Percentiles rank a stretch among this genome's conserved stretches.
phyloP scores from a whole-genome alignment of 2,329 filamentous ascomycete genomes.

The Daldinia sp. region DNA sequence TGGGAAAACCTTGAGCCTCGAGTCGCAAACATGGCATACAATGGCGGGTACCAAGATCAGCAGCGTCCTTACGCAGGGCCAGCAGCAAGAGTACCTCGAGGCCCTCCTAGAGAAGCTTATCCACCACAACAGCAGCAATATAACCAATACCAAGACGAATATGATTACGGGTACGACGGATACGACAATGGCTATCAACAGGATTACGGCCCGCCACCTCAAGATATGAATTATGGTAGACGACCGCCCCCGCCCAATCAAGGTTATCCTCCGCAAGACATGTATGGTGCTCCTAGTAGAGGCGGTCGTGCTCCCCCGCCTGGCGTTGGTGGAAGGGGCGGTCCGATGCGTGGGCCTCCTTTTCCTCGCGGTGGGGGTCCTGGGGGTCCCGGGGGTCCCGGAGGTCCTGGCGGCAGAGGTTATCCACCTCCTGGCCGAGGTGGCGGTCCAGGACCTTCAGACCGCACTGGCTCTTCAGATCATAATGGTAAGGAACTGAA shows the following conservation, averaged over 20 bases:
- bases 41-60: slow-evolving; percentile 59
- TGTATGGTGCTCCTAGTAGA: slow-evolving; percentile 57
- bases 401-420: slow-evolving; percentile 46
- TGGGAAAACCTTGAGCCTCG: slow-evolving; percentile 10
- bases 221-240: slow-evolving; percentile 61
- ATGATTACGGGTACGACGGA: slow-evolving; percentile 61
- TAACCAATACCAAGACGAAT: slow-evolving; percentile 60
- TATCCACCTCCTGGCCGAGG: slow-evolving; percentile 51
- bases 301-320: slow-evolving; percentile 57
- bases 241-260: slow-evolving; percentile 54
- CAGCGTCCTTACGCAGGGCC: slow-evolving; percentile 64
- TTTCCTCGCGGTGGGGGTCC: slow-evolving; percentile 46
- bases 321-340: slow-evolving; percentile 58
- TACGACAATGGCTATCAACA: slow-evolving; percentile 58
- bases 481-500: slow-evolving; percentile 44
- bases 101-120: slow-evolving; percentile 46
- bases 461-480: slow-evolving; percentile 56
- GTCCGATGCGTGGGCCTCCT: slow-evolving; percentile 56
- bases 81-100: slow-evolving; percentile 55
- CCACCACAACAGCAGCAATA: slow-evolving; percentile 53
- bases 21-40: slow-evolving; percentile 62
- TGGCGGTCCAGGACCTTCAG: slow-evolving; percentile 57
- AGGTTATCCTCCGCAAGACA: slow-evolving; percentile 59
- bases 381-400: slow-evolving; percentile 39
- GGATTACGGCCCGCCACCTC: slow-evolving; percentile 55